Percentiles rank a stretch among this genome's conserved stretches.
Evolutionary conservation across 352 stramenopile genomes (phyloP).

Genomic region (Thalassiosira sp.): DNA sequence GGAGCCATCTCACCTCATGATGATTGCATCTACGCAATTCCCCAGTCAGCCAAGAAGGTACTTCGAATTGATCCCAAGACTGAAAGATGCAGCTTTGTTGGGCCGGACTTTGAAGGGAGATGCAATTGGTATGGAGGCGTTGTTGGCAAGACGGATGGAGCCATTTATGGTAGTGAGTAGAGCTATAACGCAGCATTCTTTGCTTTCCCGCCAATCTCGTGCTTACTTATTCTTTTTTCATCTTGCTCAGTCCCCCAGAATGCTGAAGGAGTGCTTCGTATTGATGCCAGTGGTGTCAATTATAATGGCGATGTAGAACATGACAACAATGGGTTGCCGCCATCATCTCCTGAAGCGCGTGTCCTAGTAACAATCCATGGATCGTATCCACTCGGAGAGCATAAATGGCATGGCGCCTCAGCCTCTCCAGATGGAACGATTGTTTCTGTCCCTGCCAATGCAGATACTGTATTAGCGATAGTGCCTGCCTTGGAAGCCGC

Average conservation of each 20-base stretch:
- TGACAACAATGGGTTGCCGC: conserved; percentile 1
- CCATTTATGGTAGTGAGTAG: conserved; percentile 69
- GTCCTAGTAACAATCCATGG: conserved; percentile 47
- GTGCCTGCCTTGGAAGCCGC: conserved; percentile 31
- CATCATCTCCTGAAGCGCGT: conserved; percentile 21
- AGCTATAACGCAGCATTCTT: not conserved
- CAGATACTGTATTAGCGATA: conserved; percentile 63
- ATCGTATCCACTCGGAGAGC: conserved; percentile 39
- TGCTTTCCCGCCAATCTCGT: not conserved
- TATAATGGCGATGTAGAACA: conserved; percentile 12
- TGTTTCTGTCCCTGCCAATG: conserved; percentile 74
- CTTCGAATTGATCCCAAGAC: conserved; percentile 53
- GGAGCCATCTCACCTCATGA: conserved; percentile 53
- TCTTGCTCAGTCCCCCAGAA: conserved; percentile 60
- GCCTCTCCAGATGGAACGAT: conserved; percentile 67
- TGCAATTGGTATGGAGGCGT: conserved; percentile 82
- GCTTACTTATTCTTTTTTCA: conserved; percentile 1
- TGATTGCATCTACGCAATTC: conserved; percentile 76
- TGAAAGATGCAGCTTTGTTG: conserved; percentile 45
- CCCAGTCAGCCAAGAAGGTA: conserved; percentile 59
- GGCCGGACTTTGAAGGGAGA: conserved; percentile 50
- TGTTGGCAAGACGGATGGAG: conserved; percentile 53
- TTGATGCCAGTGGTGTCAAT: conserved; percentile 50
- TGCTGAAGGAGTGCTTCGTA: conserved; percentile 66
- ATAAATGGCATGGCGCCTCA: conserved; percentile 78